Evolutionary conservation across 768 basidiomycete species (phyloP), one percentile per base, ranked within the genome.

Genomic region (Amanita exitialis): DNA sequence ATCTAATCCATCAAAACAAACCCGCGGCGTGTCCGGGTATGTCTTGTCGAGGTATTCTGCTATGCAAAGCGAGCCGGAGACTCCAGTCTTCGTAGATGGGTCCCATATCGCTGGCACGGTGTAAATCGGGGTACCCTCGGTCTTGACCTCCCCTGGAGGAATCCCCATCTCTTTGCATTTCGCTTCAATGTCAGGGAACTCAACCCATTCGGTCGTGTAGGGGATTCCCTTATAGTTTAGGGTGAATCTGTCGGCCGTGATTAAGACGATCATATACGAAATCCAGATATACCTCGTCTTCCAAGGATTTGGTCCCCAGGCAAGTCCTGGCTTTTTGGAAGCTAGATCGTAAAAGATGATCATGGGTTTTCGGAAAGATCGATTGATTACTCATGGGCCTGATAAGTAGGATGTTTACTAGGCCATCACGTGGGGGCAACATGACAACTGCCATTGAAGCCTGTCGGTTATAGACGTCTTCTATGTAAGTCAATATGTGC

Each of bases 21-120:
- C 46, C 25, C 37, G 51, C 2, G 64, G 69, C 0, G 66, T 64
- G 37, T 67, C 64, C 0, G 77, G 74, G 59, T 76, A 79, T 2
- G 65, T 62, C 6, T 65, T 56, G 51, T 79, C 78, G 30, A 79
- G 64, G 57, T 80, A 77, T 9, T 64, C 54, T 0, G 72, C 75
- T 54, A 80, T 78, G 25, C 52, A 57, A 21, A 59, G 44, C 0
- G 76, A 76, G 23, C 79, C 73, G 10, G 66, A 49, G 16, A 77
- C 48, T 21, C 65, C 52, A 0, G 55, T 52, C 6, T 64, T 62
- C 1, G 74, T 76, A 51, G 58, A 58, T 2, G 68, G 68, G 57
- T 80, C 76, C 46, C 68, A 58, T 52, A 80, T 76, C 34, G 70
- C 62, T 7, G 79, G 78, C 1, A 77, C 58, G 12, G 67, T 74